Conservation (phyloP, 169 alveolate species). For the Plasmodium adleri region DNA sequence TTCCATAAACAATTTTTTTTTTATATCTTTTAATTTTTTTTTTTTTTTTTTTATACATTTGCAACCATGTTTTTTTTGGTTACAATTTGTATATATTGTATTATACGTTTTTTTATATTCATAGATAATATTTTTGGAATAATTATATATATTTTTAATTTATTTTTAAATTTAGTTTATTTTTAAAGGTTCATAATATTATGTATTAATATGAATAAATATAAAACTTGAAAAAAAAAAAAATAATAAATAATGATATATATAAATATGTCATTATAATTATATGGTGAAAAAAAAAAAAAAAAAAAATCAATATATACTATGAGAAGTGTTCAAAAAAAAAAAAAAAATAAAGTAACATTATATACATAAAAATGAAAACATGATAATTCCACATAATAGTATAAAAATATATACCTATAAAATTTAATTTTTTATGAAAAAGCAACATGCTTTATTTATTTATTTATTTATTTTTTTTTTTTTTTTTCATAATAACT, state of each 20-base stretch:
- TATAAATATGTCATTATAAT: neutral
- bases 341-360: neutral
- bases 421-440: slow-evolving; percentile 7
- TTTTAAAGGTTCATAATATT: neutral
- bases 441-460: slow-evolving; percentile 9
- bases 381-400: neutral
- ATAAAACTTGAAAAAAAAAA: neutral
- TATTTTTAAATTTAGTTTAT: too few species aligned
- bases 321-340: too few species aligned
- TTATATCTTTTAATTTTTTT: too few species aligned
- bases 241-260: neutral
- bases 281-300: neutral
- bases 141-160: too few species aligned
- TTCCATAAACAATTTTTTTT: too few species aligned
- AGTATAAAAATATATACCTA: neutral
- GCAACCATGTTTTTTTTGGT: too few species aligned
- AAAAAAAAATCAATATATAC: neutral
- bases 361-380: neutral
- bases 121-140: too few species aligned
- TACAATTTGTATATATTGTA: too few species aligned
- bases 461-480: too few species aligned
- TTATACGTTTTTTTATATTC: too few species aligned
- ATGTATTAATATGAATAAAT: neutral
- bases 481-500: too few species aligned
- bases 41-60: too few species aligned